Conservation (phyloP, 2,329 filamentous ascomycete species). For the Pseudogymnoascus sp. region DNA sequence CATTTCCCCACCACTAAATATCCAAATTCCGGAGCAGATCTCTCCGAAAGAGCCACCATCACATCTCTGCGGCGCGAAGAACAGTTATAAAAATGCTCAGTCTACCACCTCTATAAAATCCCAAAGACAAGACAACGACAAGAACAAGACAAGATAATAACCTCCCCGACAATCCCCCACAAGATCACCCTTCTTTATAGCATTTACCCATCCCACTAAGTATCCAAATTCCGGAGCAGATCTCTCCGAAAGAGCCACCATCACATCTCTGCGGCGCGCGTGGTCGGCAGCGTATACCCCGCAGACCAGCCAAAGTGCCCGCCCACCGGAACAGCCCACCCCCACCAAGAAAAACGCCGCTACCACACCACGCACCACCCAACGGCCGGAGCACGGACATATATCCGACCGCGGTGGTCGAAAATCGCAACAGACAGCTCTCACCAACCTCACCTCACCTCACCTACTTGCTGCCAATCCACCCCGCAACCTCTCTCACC, state of each 20-base stretch:
- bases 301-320: neutral
- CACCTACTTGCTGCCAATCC: neutral
- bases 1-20: neutral
- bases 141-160: neutral
- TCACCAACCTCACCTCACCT: neutral
- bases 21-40: neutral
- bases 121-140: neutral
- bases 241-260: neutral
- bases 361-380: neutral
- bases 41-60: neutral
- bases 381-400: neutral
- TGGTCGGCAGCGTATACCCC: neutral
- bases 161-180: neutral
- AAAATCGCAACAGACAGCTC: conserved; percentile 1
- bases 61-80: neutral
- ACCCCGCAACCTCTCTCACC: too few relatives aligned
- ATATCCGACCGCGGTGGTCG: neutral
- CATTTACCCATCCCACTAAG: neutral
- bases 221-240: neutral
- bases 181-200: neutral
- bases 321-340: neutral
- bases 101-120: neutral
- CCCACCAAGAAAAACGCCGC: neutral
- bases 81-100: too few relatives aligned
- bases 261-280: neutral